Percentiles rank a stretch among this genome's conserved stretches.
These are phyloP conservation scores for Arthrinium phaeospermum DNA, from an alignment of 2,329 filamentous ascomycete genomes.

Conservation along the genomic window DNA sequence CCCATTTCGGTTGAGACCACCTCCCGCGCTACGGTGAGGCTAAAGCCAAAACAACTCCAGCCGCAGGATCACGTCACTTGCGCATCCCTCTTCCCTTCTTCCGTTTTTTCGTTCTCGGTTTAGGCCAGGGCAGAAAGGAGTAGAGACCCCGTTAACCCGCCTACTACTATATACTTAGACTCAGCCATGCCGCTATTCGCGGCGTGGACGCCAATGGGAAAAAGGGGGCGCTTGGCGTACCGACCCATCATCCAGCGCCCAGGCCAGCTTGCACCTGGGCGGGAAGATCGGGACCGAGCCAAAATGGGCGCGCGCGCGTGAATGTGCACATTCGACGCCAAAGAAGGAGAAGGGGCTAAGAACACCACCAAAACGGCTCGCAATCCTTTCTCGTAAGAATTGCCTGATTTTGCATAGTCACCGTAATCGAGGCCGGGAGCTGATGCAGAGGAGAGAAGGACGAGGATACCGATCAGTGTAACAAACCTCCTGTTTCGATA, in stretches of 20 bases:
- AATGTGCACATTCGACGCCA: neutral
- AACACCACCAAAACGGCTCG: neutral
- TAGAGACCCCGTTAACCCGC: neutral
- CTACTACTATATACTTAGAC: neutral
- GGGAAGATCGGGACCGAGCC: neutral
- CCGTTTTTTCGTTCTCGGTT: neutral
- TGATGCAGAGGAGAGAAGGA: neutral
- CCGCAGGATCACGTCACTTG: neutral
- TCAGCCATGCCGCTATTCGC: neutral
- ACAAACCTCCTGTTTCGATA: neutral
- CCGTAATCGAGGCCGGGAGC: neutral
- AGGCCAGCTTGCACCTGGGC: neutral
- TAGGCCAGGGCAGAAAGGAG: neutral
- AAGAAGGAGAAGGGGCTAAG: neutral
- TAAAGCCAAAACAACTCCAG: neutral
- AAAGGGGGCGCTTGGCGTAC: neutral
- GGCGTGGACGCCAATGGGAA: neutral
- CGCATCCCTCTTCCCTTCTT: neutral
- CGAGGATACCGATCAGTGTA: neutral
- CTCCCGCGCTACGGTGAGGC: slow-evolving; percentile 1
- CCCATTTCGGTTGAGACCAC: neutral
- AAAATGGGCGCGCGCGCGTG: neutral
- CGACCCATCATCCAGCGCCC: neutral
- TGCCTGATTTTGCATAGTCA: neutral
- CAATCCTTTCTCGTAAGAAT: neutral